These are phyloP conservation scores for Raphanus sativus DNA, from an alignment of 345 rosid genomes.

Conservation along the genomic window DNA sequence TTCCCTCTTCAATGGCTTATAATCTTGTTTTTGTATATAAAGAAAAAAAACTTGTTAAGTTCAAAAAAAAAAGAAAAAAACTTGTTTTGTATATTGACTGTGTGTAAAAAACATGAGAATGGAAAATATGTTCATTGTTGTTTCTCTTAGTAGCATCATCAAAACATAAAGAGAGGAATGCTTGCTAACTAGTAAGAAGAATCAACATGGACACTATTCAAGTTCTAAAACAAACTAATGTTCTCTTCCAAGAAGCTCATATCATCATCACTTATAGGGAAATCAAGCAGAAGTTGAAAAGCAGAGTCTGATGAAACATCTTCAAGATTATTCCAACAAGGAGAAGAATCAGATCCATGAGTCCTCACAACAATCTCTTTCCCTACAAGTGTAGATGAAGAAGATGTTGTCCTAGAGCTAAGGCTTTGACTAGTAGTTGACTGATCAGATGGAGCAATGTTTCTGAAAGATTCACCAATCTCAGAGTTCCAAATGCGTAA, in stretches of 20 bases:
- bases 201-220: background rate
- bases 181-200: background rate
- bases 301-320: conserved; percentile 75
- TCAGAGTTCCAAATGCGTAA: conserved; percentile 88
- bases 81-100: background rate
- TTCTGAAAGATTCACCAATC: conserved; percentile 79
- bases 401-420: conserved; percentile 45
- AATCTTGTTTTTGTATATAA: background rate
- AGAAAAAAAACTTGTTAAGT: no score
- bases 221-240: conserved; percentile 10
- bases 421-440: conserved; percentile 26
- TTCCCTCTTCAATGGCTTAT: background rate
- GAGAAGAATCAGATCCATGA: background rate
- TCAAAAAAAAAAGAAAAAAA: no score
- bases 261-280: conserved; percentile 84
- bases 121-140: background rate
- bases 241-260: conserved; percentile 85
- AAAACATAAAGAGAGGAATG: background rate
- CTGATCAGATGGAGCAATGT: conserved; percentile 35
- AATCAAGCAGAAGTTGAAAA: conserved; percentile 75
- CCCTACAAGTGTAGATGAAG: conserved; percentile 23
- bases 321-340: conserved; percentile 39
- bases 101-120: background rate
- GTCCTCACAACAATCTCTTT: conserved; percentile 40
- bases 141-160: background rate